Percentiles rank a stretch among this genome's conserved stretches.
Conservation (phyloP, 768 basidiomycete species). For the Leccinum olivaceopallidum region DNA sequence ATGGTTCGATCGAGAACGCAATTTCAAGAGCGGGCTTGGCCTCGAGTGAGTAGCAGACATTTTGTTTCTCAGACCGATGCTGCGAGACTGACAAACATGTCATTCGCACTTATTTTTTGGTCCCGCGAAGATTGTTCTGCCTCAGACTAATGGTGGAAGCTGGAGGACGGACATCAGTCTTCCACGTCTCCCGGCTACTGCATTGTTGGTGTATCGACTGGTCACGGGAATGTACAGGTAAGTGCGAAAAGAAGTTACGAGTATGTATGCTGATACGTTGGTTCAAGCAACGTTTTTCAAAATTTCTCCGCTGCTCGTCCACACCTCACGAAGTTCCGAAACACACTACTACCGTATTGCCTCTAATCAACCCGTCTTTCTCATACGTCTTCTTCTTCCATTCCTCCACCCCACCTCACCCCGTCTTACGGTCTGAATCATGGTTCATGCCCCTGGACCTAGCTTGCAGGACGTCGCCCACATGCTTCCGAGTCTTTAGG, state of each 20-base stretch:
- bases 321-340: conserved; percentile 72
- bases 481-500: no score
- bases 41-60: conserved; percentile 41
- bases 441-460: conserved; percentile 55
- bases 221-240: conserved; percentile 38
- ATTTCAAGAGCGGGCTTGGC: conserved; percentile 34
- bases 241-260: not conserved
- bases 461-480: conserved; percentile 42
- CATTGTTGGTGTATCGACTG: conserved; percentile 65
- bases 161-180: conserved; percentile 49
- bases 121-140: conserved; percentile 34
- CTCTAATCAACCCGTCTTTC: conserved; percentile 27
- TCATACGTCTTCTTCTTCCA: conserved; percentile 68
- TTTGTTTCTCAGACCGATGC: not conserved
- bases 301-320: conserved; percentile 65
- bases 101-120: conserved; percentile 43
- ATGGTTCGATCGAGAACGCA: conserved; percentile 42
- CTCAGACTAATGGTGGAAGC: conserved; percentile 27
- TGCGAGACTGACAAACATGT: conserved; percentile 11
- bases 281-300: conserved; percentile 52
- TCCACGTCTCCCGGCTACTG: conserved; percentile 57
- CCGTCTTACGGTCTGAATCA: conserved; percentile 43
- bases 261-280: conserved; percentile 9
- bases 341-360: conserved; percentile 65
- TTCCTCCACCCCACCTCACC: conserved; percentile 31